These are phyloP conservation scores for Xerocomus minutiporus DNA, from an alignment of 1,284 basidiomycete species.

Conservation along the genomic window DNA sequence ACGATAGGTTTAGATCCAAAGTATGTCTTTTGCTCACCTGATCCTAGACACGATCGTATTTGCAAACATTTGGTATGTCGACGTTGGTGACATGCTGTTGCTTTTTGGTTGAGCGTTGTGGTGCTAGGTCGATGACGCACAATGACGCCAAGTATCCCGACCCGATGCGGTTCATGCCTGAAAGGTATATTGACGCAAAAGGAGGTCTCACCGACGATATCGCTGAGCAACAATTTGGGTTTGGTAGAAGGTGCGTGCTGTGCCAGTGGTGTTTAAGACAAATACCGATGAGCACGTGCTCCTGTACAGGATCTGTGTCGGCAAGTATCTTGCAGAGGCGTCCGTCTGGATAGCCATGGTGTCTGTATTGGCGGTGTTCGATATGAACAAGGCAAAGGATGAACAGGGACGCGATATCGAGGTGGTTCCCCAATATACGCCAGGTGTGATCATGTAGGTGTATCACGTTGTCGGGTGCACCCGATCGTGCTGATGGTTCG, in stretches of 20 bases:
- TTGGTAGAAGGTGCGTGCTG: conserved; percentile 34
- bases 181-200: conserved; percentile 26
- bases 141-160: conserved; percentile 27
- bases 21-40: background rate
- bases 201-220: conserved; percentile 31
- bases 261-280: background rate
- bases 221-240: conserved; percentile 40
- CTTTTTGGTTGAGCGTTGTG: background rate
- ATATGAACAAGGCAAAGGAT: conserved; percentile 35
- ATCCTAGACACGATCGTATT: conserved; percentile 15
- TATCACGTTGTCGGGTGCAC: background rate
- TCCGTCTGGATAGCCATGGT: conserved; percentile 44
- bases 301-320: conserved; percentile 41
- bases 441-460: conserved; percentile 48
- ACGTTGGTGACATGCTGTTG: background rate
- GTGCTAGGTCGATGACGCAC: conserved; percentile 25
- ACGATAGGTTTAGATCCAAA: background rate
- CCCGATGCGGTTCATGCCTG: conserved; percentile 32
- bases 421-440: conserved; percentile 44
- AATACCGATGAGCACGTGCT: background rate
- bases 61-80: conserved; percentile 19
- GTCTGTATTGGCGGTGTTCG: conserved; percentile 38
- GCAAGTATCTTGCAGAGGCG: conserved; percentile 39
- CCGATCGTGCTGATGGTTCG: background rate
- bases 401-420: conserved; percentile 25